Conservation (phyloP, 768 basidiomycete species). For the Lanmaoa pseudosensibilis region DNA sequence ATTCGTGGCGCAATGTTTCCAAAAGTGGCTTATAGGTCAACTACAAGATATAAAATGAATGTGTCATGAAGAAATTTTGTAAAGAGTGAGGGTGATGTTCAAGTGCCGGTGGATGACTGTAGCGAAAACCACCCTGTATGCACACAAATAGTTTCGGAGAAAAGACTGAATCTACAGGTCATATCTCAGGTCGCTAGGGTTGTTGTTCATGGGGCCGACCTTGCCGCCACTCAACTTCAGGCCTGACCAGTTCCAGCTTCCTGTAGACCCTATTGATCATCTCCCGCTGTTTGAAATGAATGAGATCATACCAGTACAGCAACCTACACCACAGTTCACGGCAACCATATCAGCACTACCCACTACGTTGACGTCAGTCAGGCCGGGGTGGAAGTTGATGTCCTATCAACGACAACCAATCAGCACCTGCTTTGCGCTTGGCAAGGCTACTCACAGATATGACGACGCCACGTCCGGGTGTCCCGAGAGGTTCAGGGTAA, state of each 20-base stretch:
- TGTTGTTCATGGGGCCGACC: slow-evolving; percentile 36
- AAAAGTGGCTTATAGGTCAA: too few species aligned
- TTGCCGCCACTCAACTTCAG: slow-evolving; percentile 47
- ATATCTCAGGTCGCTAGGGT: slow-evolving; percentile 35
- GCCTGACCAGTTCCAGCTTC: slow-evolving; percentile 51
- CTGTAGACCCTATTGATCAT: slow-evolving; percentile 23
- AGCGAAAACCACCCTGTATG: neutral
- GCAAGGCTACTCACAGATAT: slow-evolving; percentile 48
- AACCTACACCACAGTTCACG: slow-evolving; percentile 54
- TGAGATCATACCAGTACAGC: slow-evolving; percentile 45
- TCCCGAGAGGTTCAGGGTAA: slow-evolving; percentile 53
- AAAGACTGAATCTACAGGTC: slow-evolving; percentile 12
- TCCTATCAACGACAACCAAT: slow-evolving; percentile 32
- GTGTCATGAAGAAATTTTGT: too few species aligned
- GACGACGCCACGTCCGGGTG: slow-evolving; percentile 55
- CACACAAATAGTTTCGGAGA: neutral
- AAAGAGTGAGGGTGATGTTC: too few species aligned
- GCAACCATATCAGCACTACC: slow-evolving; percentile 46
- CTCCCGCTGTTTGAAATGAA: neutral
- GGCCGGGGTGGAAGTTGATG: slow-evolving; percentile 46
- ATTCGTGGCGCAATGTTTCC: too few species aligned
- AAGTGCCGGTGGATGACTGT: too few species aligned
- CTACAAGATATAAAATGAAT: too few species aligned
- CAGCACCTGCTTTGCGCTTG: neutral
- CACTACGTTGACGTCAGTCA: slow-evolving; percentile 44